These are phyloP conservation scores for Vanilla planifolia DNA, from an alignment of 106 monocot species.

Conservation along the genomic window DNA sequence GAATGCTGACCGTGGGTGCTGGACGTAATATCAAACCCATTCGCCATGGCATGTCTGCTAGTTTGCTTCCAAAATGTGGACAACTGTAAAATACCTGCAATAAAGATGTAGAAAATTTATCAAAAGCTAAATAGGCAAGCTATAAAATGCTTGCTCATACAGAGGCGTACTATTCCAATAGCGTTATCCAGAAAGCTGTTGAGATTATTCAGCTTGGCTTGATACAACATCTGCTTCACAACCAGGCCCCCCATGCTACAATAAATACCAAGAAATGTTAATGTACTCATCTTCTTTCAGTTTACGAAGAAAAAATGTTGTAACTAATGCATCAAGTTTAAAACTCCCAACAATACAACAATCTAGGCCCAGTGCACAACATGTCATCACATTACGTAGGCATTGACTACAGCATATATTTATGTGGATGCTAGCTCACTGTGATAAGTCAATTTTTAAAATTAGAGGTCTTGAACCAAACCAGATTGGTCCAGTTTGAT, in stretches of 20 bases:
- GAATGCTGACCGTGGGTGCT: conserved; percentile 73
- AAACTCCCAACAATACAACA: too few species aligned
- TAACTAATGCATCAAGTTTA: too few species aligned
- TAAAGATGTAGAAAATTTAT: conserved; percentile 5
- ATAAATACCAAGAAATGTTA: conserved; percentile 6
- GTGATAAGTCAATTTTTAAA: too few species aligned
- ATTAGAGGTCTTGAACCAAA: too few species aligned
- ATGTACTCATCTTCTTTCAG: neutral
- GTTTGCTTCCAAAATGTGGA: conserved; percentile 99
- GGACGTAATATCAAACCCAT: conserved; percentile 98
- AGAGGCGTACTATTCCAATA: conserved; percentile 65
- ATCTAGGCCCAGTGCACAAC: too few species aligned
- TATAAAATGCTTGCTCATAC: neutral
- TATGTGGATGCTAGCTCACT: too few species aligned
- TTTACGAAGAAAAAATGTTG: conserved; percentile 5
- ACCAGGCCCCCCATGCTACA: conserved; percentile 98
- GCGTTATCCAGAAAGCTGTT: conserved; percentile 76
- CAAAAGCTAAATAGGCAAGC: neutral
- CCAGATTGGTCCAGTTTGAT: too few species aligned
- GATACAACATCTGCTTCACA: conserved; percentile 88
- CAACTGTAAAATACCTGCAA: conserved; percentile 95
- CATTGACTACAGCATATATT: too few species aligned
- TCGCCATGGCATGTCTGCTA: conserved; percentile 98
- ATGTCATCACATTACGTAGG: too few species aligned
- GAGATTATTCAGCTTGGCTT: conserved; percentile 70